These are phyloP conservation scores for Russula foetens DNA, from an alignment of 768 basidiomycete species.

Conservation along the genomic window DNA sequence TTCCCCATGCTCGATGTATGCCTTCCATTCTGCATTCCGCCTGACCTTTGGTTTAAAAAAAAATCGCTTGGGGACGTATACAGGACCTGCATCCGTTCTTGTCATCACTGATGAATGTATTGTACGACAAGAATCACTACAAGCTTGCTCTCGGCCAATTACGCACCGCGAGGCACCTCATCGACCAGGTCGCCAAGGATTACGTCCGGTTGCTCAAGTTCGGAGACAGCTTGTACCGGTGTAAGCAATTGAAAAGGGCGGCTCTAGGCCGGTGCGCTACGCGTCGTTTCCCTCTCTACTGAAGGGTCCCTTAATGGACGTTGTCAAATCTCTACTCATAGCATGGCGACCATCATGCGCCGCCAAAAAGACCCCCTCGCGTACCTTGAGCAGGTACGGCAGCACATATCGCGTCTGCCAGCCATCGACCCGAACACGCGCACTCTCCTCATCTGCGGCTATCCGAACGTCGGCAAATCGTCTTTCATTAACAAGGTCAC, in stretches of 20 bases:
- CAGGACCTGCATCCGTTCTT: slow-evolving; percentile 95
- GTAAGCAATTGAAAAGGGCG: slow-evolving; percentile 96
- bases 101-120: slow-evolving; percentile 91
- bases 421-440: slow-evolving; percentile 98
- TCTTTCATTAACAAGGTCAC: slow-evolving; percentile 99
- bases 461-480: slow-evolving; percentile 99
- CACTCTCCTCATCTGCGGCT: slow-evolving; percentile 95
- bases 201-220: slow-evolving; percentile 96
- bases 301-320: not conserved
- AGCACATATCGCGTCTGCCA: slow-evolving; percentile 97
- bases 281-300: not conserved
- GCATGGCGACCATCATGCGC: slow-evolving; percentile 98
- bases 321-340: slow-evolving; percentile 24
- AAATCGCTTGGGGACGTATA: not conserved
- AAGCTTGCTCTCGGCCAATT: slow-evolving; percentile 97
- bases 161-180: slow-evolving; percentile 90
- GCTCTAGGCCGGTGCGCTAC: slow-evolving; percentile 84
- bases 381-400: slow-evolving; percentile 97
- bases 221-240: slow-evolving; percentile 94
- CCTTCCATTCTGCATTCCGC: slow-evolving; percentile 19
- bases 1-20: slow-evolving; percentile 96
- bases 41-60: not conserved
- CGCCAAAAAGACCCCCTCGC: slow-evolving; percentile 98
- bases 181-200: slow-evolving; percentile 95
- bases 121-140: slow-evolving; percentile 99